A percentile compares a stretch with the other conserved stretches of the same genome.
Evolutionary conservation across 1,284 basidiomycete species (phyloP).

Genomic region (Ganoderma leucocontextum): DNA sequence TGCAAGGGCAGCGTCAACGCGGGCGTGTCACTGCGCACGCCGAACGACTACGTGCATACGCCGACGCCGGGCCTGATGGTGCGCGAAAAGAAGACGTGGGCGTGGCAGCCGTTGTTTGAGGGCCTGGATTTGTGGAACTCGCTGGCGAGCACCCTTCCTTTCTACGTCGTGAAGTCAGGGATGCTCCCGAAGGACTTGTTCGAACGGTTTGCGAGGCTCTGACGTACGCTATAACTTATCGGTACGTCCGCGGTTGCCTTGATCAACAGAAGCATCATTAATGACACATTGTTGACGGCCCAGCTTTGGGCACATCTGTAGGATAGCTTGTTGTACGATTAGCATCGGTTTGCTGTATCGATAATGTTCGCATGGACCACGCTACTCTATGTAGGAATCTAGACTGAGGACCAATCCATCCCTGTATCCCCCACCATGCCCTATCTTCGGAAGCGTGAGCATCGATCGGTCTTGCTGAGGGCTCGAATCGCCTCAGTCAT

Average conservation of each 20-base stretch:
- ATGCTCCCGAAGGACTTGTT: background rate
- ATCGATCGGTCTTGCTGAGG: no score
- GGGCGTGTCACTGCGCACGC: background rate
- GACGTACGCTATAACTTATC: background rate
- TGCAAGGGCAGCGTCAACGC: slow-evolving; percentile 9
- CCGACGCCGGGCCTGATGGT: slow-evolving; percentile 11
- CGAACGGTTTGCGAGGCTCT: slow-evolving; percentile 8
- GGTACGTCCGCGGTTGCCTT: background rate
- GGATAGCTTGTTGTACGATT: slow-evolving; percentile 4
- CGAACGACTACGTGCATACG: slow-evolving; percentile 1
- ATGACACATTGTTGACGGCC: background rate
- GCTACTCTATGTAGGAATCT: slow-evolving; percentile 2
- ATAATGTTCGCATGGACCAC: background rate
- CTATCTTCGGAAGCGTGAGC: background rate
- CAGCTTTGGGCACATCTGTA: background rate
- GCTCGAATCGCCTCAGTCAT: no score
- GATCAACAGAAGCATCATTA: background rate
- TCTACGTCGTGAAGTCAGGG: background rate
- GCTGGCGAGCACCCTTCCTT: background rate
- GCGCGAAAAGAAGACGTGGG: slow-evolving; percentile 10
- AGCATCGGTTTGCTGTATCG: slow-evolving; percentile 5
- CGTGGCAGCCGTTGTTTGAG: slow-evolving; percentile 5
- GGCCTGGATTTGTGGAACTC: background rate
- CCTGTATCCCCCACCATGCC: background rate
- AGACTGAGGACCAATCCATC: background rate